These are phyloP conservation scores for Nitzschia putrida DNA, from an alignment of 108 stramenopile species.

Conservation along the genomic window DNA sequence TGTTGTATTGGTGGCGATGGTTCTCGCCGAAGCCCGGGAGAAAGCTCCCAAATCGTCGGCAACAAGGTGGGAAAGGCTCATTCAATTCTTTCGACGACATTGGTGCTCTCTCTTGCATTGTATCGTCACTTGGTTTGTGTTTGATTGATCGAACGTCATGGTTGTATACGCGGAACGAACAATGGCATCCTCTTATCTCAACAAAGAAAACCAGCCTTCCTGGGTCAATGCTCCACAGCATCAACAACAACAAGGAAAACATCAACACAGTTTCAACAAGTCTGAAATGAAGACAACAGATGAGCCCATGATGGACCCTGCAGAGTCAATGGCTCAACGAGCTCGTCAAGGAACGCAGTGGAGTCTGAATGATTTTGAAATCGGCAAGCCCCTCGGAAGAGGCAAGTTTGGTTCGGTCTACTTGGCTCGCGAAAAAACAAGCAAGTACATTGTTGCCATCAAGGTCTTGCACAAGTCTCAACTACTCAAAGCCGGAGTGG, in stretches of 20 bases:
- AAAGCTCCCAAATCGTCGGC: too few relatives aligned
- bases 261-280: slow-evolving; percentile 15
- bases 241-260: slow-evolving; percentile 15
- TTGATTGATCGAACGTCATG: neutral
- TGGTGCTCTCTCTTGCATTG: neutral
- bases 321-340: slow-evolving; percentile 16
- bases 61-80: neutral
- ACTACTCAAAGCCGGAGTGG: slow-evolving; percentile 92
- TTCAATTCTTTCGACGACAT: neutral
- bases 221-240: slow-evolving; percentile 16
- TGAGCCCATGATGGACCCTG: neutral
- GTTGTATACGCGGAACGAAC: neutral
- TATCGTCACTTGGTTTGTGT: slow-evolving; percentile 2
- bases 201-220: slow-evolving; percentile 16
- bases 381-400: slow-evolving; percentile 95
- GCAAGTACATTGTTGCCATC: slow-evolving; percentile 98
- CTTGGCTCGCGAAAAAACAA: slow-evolving; percentile 90
- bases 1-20: neutral
- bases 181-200: slow-evolving; percentile 17
- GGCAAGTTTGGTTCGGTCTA: slow-evolving; percentile 99
- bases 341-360: slow-evolving; percentile 63
- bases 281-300: neutral
- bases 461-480: slow-evolving; percentile 97
- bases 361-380: slow-evolving; percentile 95
- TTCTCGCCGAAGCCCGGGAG: slow-evolving; percentile 1